Conservation (phyloP, 371 early-diverging fungal species). For the Smittium mucronatum region DNA sequence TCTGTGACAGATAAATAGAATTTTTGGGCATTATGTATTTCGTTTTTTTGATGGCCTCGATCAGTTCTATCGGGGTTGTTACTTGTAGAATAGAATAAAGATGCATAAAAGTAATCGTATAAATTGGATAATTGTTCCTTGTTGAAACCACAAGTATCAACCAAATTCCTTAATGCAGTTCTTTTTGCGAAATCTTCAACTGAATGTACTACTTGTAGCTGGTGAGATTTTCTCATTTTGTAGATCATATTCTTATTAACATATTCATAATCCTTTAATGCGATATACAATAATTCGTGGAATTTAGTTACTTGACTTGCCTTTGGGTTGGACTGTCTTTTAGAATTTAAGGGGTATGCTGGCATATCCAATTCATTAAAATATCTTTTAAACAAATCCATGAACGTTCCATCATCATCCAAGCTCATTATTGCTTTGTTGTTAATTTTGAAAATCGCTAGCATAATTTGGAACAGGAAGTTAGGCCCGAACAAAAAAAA, state of each 20-base stretch:
- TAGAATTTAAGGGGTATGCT: conserved; percentile 41
- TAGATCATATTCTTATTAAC: conserved; percentile 64
- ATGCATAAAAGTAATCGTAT: conserved; percentile 79
- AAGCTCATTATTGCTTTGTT: conserved; percentile 72
- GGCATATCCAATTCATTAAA: conserved; percentile 54
- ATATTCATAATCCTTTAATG: conserved; percentile 78
- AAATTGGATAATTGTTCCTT: conserved; percentile 72
- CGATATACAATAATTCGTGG: conserved; percentile 79
- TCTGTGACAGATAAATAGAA: conserved; percentile 13
- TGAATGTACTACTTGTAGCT: conserved; percentile 88
- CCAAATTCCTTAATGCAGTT: conserved; percentile 67
- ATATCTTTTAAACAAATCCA: conserved; percentile 62
- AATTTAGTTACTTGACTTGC: conserved; percentile 62
- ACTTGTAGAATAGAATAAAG: conserved; percentile 41
- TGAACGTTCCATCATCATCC: conserved; percentile 83
- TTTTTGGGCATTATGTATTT: neutral
- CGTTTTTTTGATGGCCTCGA: neutral
- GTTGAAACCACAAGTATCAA: conserved; percentile 54
- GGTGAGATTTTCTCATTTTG: conserved; percentile 74
- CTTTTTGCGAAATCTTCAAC: conserved; percentile 88
- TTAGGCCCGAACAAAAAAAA: conserved; percentile 88
- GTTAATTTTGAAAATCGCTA: conserved; percentile 84
- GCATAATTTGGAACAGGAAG: conserved; percentile 81
- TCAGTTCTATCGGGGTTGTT: neutral
- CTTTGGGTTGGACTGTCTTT: conserved; percentile 14